These are phyloP conservation scores for Fusarium setosum DNA, from an alignment of 2,329 filamentous ascomycete species.

Conservation along the genomic window DNA sequence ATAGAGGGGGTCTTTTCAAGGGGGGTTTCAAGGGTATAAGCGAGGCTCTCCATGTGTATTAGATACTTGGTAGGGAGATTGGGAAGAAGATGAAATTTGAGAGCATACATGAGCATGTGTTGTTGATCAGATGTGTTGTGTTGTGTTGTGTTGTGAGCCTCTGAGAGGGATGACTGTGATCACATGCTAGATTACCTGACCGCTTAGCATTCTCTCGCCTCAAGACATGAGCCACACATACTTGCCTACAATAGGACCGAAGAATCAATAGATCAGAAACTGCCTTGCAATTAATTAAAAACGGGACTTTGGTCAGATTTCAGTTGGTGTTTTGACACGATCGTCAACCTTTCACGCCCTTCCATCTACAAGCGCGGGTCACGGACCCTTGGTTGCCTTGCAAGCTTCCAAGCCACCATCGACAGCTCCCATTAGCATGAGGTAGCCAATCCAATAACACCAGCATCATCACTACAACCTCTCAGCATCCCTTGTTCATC, in stretches of 20 bases:
- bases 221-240: too few relatives aligned
- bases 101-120: neutral
- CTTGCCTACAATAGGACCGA: too few relatives aligned
- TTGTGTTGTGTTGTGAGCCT: neutral
- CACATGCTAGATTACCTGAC: too few relatives aligned
- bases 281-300: neutral
- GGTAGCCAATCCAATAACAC: neutral
- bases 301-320: neutral
- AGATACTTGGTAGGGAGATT: conserved; percentile 5
- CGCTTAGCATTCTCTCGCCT: too few relatives aligned
- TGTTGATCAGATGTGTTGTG: neutral
- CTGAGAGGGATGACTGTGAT: too few relatives aligned
- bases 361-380: conserved; percentile 33
- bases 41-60: conserved; percentile 34
- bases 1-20: conserved; percentile 30
- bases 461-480: neutral
- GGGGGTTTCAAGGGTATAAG: conserved; percentile 21
- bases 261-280: neutral
- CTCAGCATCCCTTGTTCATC: neutral
- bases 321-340: neutral
- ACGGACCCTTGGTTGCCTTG: neutral
- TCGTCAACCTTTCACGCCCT: conserved; percentile 29
- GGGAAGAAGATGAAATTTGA: neutral
- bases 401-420: conserved; percentile 4
- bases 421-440: neutral